Percentiles rank a stretch among this genome's conserved stretches.
Conservation (phyloP, 2,329 filamentous ascomycete species). For the Myriangium duriaei region DNA sequence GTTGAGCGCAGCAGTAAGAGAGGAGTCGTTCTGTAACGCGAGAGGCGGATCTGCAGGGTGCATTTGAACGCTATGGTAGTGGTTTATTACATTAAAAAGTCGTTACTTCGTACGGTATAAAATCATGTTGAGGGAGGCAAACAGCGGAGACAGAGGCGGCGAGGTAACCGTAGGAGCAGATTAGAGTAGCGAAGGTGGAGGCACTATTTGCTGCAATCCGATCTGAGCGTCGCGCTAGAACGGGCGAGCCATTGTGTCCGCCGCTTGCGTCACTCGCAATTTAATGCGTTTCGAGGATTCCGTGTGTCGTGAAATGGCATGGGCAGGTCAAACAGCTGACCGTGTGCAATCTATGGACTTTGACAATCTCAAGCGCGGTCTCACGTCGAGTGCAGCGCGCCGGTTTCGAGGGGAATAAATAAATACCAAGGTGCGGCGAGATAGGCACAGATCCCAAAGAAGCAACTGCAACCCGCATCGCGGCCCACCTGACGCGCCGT, state of each 20-base stretch:
- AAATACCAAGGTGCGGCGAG: no score
- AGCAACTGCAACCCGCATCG: no score
- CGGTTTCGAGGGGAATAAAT: no score
- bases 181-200: background rate
- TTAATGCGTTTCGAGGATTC: no score
- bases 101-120: background rate
- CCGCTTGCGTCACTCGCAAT: background rate
- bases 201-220: no score
- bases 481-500: no score
- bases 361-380: no score
- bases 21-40: conserved; percentile 9
- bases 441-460: no score
- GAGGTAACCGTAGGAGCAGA: background rate
- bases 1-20: conserved; percentile 11
- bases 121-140: background rate
- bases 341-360: no score
- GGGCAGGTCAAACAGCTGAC: no score
- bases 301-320: no score
- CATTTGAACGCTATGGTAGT: conserved; percentile 2
- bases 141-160: background rate
- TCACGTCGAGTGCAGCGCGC: no score
- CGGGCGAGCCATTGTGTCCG: background rate
- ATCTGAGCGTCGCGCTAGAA: background rate
- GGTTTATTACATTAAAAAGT: conserved; percentile 6
- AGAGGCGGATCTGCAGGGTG: conserved; percentile 3